Percentiles rank a stretch among this genome's conserved stretches.
phyloP scores from a whole-genome alignment of 2,329 filamentous ascomycete species.

The Paraphoma sp. region DNA sequence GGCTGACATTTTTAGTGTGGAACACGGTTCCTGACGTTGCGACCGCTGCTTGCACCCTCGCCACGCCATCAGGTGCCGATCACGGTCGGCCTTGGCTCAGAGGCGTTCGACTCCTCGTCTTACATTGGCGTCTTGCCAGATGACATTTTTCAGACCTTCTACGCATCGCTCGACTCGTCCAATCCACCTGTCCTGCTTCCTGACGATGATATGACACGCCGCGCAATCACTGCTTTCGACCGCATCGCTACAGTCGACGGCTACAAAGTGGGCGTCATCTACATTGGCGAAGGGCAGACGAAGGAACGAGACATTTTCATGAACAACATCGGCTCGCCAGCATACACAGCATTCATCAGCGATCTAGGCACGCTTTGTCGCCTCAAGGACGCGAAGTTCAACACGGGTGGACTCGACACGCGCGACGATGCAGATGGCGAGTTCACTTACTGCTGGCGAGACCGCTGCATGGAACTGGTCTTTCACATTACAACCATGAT shows the following conservation, averaged over 20 bases:
- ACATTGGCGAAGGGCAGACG: slow-evolving; percentile 86
- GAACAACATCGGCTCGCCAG: slow-evolving; percentile 84
- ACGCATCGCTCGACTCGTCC: slow-evolving; percentile 58
- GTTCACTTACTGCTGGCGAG: slow-evolving; percentile 92
- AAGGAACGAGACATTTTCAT: slow-evolving; percentile 83
- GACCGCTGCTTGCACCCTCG: slow-evolving; percentile 44
- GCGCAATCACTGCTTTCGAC: slow-evolving; percentile 83
- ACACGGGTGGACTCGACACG: slow-evolving; percentile 88
- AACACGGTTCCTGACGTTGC: slow-evolving; percentile 50
- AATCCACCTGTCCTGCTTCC: slow-evolving; percentile 78
- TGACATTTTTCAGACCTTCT: slow-evolving; percentile 73
- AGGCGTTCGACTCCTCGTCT: slow-evolving; percentile 55
- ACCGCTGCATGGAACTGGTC: slow-evolving; percentile 91
- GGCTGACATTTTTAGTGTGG: slow-evolving; percentile 42
- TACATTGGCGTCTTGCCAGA: slow-evolving; percentile 73
- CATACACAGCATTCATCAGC: slow-evolving; percentile 85
- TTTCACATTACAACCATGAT: slow-evolving; percentile 98
- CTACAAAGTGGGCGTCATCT: slow-evolving; percentile 94
- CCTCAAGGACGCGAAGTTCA: slow-evolving; percentile 84
- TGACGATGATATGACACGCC: slow-evolving; percentile 70
- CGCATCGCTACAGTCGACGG: slow-evolving; percentile 89
- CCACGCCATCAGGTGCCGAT: slow-evolving; percentile 51
- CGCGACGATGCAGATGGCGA: slow-evolving; percentile 80
- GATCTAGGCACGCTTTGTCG: slow-evolving; percentile 82
- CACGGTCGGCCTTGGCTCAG: slow-evolving; percentile 47